Evolutionary conservation across 2,329 filamentous ascomycete genomes (phyloP).

Genomic region (Lasiodiplodia sp.): DNA sequence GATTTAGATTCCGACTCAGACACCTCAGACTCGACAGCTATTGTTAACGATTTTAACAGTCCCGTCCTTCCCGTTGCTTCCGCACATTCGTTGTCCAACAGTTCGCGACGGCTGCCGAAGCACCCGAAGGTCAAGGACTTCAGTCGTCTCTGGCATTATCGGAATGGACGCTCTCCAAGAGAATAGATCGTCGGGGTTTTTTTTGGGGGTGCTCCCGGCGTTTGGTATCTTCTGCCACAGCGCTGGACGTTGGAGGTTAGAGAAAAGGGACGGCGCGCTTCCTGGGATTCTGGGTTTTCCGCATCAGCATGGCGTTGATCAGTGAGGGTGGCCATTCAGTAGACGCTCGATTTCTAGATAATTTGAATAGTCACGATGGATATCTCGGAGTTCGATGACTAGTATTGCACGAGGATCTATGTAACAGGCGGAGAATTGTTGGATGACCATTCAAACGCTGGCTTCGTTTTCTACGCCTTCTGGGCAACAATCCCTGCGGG

Average conservation of each 20-base stretch:
- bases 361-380: constrained; percentile 19
- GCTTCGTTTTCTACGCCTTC: constrained; percentile 45
- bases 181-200: constrained; percentile 15
- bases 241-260: constrained; percentile 18
- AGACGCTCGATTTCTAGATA: constrained; percentile 5
- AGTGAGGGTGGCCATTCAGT: not conserved
- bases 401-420: constrained; percentile 50
- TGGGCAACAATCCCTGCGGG: constrained; percentile 46
- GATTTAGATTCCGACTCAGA: constrained; percentile 18
- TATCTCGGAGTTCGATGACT: constrained; percentile 27
- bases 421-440: constrained; percentile 42
- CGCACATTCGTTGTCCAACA: constrained; percentile 20
- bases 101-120: constrained; percentile 14
- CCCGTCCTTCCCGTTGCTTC: constrained; percentile 28
- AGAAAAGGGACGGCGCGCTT: not conserved
- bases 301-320: constrained; percentile 8
- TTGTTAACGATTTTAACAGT: constrained; percentile 33
- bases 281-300: not conserved
- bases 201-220: not conserved
- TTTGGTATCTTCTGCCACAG: not conserved
- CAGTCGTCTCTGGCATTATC: constrained; percentile 36
- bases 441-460: constrained; percentile 37
- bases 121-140: constrained; percentile 34
- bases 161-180: constrained; percentile 33
- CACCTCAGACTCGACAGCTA: constrained; percentile 25